Conservation (phyloP, 805 yeast species). For the Hemisphaericaspora nanyangensis region DNA sequence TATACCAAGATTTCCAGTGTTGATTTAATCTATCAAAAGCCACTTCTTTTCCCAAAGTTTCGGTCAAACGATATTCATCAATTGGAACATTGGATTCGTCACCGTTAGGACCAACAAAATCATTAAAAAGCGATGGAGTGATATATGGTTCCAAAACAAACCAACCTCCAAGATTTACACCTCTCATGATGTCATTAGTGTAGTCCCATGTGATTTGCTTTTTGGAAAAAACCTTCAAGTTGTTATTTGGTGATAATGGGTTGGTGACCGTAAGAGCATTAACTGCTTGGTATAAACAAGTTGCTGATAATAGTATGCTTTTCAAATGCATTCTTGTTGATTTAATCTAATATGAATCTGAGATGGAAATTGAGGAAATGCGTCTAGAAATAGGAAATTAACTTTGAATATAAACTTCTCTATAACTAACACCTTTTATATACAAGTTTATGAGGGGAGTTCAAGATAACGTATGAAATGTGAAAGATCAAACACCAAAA, state of each 20-base stretch:
- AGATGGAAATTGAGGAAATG: too few species aligned
- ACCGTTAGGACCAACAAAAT: conserved; percentile 35
- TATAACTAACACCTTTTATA: too few species aligned
- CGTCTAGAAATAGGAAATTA: too few species aligned
- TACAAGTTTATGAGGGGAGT: too few species aligned
- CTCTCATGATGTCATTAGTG: conserved; percentile 41
- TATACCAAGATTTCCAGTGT: conserved; percentile 80
- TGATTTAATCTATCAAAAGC: conserved; percentile 49
- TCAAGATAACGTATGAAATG: too few species aligned
- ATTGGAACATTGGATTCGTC: conserved; percentile 52
- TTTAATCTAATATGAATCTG: too few species aligned
- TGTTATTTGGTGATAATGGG: conserved; percentile 1
- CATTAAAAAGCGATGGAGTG: conserved; percentile 70
- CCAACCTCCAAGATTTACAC: conserved; percentile 91
- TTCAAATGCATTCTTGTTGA: conserved; percentile 1
- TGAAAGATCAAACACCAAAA: too few species aligned
- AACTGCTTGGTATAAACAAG: background rate
- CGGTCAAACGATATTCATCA: conserved; percentile 74
- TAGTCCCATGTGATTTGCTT: conserved; percentile 28
- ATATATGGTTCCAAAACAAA: conserved; percentile 82
- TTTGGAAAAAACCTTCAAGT: conserved; percentile 11
- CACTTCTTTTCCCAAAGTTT: conserved; percentile 55
- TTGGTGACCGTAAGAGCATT: conserved; percentile 1
- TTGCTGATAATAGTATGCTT: background rate
- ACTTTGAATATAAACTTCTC: too few species aligned